Percentiles rank a stretch among this genome's conserved stretches.
phyloP scores from a whole-genome alignment of 2,329 filamentous ascomycete species.

The Fonsecaea pugnacius region DNA sequence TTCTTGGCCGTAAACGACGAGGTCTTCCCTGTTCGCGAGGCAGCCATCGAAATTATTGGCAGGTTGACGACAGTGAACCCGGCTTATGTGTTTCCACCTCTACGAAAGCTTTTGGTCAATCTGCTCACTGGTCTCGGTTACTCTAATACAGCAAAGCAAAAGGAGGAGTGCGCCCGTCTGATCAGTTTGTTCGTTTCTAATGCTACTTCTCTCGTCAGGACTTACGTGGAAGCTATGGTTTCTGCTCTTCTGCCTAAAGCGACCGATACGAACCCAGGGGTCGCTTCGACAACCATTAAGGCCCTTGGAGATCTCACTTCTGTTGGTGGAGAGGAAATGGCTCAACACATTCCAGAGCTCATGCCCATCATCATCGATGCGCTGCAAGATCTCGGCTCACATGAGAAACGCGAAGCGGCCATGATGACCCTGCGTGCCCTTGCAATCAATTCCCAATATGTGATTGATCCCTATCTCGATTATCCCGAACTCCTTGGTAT shows the following conservation, averaged over 20 bases:
- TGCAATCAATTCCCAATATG: conserved; percentile 95
- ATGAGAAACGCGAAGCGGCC: conserved; percentile 86
- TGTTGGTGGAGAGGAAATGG: conserved; percentile 92
- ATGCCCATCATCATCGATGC: conserved; percentile 96
- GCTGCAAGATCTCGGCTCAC: conserved; percentile 89
- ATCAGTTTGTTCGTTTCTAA: conserved; percentile 92
- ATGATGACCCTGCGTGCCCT: conserved; percentile 88
- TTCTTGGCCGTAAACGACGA: conserved; percentile 97
- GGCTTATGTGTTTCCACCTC: conserved; percentile 93
- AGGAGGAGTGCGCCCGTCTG: conserved; percentile 93
- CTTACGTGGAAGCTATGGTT: conserved; percentile 96
- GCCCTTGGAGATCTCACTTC: conserved; percentile 93
- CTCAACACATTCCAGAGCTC: conserved; percentile 83
- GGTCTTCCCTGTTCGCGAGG: conserved; percentile 87
- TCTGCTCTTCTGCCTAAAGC: conserved; percentile 92
- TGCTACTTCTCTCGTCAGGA: conserved; percentile 88
- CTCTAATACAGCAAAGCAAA: conserved; percentile 89
- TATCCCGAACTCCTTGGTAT: conserved; percentile 93
- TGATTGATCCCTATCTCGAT: conserved; percentile 93
- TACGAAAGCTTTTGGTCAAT: conserved; percentile 94
- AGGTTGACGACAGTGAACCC: conserved; percentile 89
- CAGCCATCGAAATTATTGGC: conserved; percentile 94
- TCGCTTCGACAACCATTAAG: conserved; percentile 92
- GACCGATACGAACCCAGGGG: conserved; percentile 79
- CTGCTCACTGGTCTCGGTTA: conserved; percentile 96